These are phyloP conservation scores for Beverwykella pulmonaria DNA, from an alignment of 495 filamentous ascomycete genomes.

Conservation along the genomic window DNA sequence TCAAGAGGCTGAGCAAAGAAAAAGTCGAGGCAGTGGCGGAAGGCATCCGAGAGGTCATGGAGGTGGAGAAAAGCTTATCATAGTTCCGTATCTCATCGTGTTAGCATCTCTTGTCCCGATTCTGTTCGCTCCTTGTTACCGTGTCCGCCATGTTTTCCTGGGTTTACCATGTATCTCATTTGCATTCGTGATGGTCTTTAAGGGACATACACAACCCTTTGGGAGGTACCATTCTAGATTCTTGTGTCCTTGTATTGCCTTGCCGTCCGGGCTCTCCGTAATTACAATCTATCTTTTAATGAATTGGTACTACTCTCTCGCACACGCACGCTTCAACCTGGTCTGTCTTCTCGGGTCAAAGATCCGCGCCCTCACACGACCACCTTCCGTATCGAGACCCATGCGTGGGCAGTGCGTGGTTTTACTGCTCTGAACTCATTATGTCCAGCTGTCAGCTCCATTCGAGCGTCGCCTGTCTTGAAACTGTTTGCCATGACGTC, in stretches of 20 bases:
- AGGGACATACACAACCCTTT: too few species aligned
- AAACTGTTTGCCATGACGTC: too few species aligned
- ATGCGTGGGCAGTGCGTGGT: too few species aligned
- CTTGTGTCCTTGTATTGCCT: not conserved
- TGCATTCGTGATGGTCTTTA: too few species aligned
- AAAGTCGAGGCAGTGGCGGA: conserved; percentile 60
- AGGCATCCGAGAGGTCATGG: conserved; percentile 70
- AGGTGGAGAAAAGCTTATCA: conserved; percentile 59
- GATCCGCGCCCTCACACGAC: too few species aligned
- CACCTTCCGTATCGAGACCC: too few species aligned
- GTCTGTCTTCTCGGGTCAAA: too few species aligned
- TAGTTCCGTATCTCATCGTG: not conserved
- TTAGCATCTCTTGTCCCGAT: not conserved
- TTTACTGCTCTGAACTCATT: too few species aligned
- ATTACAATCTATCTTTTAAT: not conserved
- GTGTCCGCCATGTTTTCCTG: not conserved
- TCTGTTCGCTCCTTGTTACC: not conserved
- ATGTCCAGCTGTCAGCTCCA: too few species aligned
- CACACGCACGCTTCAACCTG: not conserved
- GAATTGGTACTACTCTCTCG: too few species aligned
- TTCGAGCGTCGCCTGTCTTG: too few species aligned
- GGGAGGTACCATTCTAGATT: not conserved
- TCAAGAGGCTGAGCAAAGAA: conserved; percentile 62
- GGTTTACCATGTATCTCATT: too few species aligned
- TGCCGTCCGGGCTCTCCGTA: conserved; percentile 7